These are phyloP conservation scores for Rhodotorula glutinis DNA, from an alignment of 1,284 basidiomycete species.

Conservation along the genomic window DNA sequence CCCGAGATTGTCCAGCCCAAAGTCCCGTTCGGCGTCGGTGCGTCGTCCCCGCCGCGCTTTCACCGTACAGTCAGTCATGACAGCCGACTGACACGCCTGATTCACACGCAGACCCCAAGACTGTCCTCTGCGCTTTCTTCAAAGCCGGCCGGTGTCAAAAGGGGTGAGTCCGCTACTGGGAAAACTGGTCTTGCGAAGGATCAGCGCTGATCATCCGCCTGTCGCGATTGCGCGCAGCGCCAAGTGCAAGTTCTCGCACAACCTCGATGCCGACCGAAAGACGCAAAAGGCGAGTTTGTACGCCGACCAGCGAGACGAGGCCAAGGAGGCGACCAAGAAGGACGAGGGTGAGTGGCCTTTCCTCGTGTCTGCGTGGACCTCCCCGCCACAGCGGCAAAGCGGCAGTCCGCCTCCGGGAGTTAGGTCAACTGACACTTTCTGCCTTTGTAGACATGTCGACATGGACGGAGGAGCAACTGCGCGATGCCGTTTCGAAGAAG, in stretches of 20 bases:
- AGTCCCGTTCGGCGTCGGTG: conserved; percentile 75
- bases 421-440: no score
- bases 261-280: conserved; percentile 81
- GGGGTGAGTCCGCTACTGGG: conserved; percentile 53
- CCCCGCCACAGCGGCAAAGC: no score
- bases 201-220: no score
- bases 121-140: conserved; percentile 79
- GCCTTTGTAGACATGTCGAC: conserved; percentile 83
- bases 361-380: neutral
- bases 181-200: no score
- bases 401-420: no score
- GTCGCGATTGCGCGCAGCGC: conserved; percentile 10
- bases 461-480: conserved; percentile 94
- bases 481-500: conserved; percentile 81
- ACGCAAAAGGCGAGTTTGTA: conserved; percentile 97
- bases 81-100: neutral
- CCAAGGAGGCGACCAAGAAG: conserved; percentile 55
- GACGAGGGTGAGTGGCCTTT: conserved; percentile 61
- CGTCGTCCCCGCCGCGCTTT: conserved; percentile 23
- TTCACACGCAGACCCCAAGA: conserved; percentile 69
- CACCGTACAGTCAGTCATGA: neutral
- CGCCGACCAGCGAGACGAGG: conserved; percentile 72
- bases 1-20: conserved; percentile 49
- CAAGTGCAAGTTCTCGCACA: conserved; percentile 83
- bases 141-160: conserved; percentile 88